Evolutionary conservation across 768 basidiomycete genomes (phyloP).

Genomic region (Lactarius quietus): DNA sequence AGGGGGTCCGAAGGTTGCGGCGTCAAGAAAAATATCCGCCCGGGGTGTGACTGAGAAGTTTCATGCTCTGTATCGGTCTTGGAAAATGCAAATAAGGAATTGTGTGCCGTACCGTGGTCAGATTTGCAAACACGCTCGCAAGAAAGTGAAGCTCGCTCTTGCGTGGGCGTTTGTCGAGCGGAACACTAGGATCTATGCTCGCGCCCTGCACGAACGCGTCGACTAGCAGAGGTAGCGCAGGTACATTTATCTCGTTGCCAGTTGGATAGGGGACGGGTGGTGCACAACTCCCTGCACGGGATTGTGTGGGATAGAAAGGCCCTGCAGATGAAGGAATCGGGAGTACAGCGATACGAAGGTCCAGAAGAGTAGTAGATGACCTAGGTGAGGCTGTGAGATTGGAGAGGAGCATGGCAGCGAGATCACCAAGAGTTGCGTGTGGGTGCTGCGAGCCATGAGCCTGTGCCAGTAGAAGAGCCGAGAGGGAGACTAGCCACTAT

Average conservation of each 20-base stretch:
- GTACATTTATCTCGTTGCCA: slow-evolving; percentile 48
- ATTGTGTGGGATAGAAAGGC: slow-evolving; percentile 67
- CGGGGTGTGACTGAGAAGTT: slow-evolving; percentile 60
- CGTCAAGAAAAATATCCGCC: slow-evolving; percentile 76
- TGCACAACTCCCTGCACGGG: slow-evolving; percentile 75
- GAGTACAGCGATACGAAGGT: slow-evolving; percentile 63
- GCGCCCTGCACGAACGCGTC: slow-evolving; percentile 86
- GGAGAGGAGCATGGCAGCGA: slow-evolving; percentile 96
- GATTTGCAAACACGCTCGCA: slow-evolving; percentile 90
- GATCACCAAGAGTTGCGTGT: slow-evolving; percentile 86
- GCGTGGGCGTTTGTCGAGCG: slow-evolving; percentile 47
- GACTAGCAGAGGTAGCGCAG: slow-evolving; percentile 76
- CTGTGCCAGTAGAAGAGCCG: neutral
- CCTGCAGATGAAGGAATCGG: slow-evolving; percentile 45
- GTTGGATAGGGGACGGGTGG: slow-evolving; percentile 69
- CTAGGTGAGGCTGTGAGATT: slow-evolving; percentile 79
- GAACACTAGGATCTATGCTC: slow-evolving; percentile 46
- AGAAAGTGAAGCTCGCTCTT: slow-evolving; percentile 90
- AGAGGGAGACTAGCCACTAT: slow-evolving; percentile 64
- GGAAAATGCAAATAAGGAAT: neutral
- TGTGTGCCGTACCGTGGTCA: slow-evolving; percentile 55
- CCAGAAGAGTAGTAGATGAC: slow-evolving; percentile 60
- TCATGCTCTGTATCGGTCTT: neutral
- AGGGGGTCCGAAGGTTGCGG: slow-evolving; percentile 54
- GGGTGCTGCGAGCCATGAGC: slow-evolving; percentile 36